A percentile compares a stretch with the other conserved stretches of the same genome.
Evolutionary conservation across 1,284 basidiomycete genomes (phyloP).

Genomic region (Cryptococcus sp.): DNA sequence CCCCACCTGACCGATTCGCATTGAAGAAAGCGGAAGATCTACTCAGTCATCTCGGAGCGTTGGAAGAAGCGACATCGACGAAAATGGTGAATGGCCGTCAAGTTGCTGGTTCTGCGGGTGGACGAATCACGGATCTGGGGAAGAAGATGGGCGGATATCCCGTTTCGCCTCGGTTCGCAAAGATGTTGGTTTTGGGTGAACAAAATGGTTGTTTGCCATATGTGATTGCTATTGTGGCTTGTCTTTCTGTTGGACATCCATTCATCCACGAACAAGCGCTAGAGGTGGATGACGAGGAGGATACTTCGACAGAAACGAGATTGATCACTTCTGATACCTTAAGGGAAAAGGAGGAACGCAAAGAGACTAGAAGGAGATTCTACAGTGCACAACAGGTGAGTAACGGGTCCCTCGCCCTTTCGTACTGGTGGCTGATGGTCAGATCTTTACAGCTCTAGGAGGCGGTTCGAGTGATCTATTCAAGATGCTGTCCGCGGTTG

Average conservation of each 20-base stretch:
- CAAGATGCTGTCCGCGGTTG: slow-evolving; percentile 82
- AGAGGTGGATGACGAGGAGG: slow-evolving; percentile 51
- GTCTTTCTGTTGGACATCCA: slow-evolving; percentile 90
- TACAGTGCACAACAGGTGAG: slow-evolving; percentile 72
- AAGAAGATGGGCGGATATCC: slow-evolving; percentile 90
- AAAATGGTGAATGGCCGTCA: slow-evolving; percentile 45
- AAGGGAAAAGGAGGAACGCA: slow-evolving; percentile 61
- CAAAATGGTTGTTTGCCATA: slow-evolving; percentile 91
- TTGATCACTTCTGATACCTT: slow-evolving; percentile 13
- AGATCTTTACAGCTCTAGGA: slow-evolving; percentile 78
- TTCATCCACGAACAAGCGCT: slow-evolving; percentile 78
- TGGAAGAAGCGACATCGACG: slow-evolving; percentile 52
- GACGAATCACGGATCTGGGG: slow-evolving; percentile 81
- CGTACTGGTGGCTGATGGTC: slow-evolving; percentile 9
- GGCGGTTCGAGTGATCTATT: slow-evolving; percentile 83
- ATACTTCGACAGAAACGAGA: slow-evolving; percentile 38
- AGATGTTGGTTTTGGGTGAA: slow-evolving; percentile 88
- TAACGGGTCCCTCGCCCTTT: slow-evolving; percentile 4
- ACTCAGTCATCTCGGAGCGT: slow-evolving; percentile 77
- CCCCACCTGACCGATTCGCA: slow-evolving; percentile 78
- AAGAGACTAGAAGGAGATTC: slow-evolving; percentile 64
- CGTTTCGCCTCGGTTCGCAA: slow-evolving; percentile 84
- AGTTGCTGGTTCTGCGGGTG: slow-evolving; percentile 48
- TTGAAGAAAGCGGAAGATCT: slow-evolving; percentile 78
- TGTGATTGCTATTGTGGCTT: slow-evolving; percentile 85